These are phyloP conservation scores for Debaryomyces udenii DNA, from an alignment of 1,139 yeast genomes.

Conservation along the genomic window DNA sequence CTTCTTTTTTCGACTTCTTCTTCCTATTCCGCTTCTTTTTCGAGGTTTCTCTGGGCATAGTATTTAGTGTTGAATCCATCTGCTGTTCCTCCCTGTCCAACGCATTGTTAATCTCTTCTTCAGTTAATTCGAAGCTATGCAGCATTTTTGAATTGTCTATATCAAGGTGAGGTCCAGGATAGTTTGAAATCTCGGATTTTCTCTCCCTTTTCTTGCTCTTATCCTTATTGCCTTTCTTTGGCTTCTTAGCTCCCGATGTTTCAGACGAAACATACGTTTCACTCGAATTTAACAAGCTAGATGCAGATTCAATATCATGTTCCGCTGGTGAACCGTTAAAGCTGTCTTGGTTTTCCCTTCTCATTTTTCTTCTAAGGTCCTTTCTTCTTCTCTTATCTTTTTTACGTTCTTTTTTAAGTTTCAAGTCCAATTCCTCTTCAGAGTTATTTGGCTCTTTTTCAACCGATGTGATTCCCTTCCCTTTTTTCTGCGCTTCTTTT, in stretches of 20 bases:
- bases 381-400: constrained; percentile 9
- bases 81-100: constrained; percentile 2
- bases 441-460: constrained; percentile 1
- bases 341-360: constrained; percentile 6
- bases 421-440: constrained; percentile 6
- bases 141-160: neutral
- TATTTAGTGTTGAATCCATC: constrained; percentile 3
- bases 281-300: neutral
- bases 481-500: neutral
- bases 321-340: neutral
- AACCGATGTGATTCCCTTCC: neutral
- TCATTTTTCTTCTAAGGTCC: constrained; percentile 8
- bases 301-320: neutral
- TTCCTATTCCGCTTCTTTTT: constrained; percentile 1
- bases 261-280: neutral
- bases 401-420: constrained; percentile 2
- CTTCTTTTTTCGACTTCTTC: neutral
- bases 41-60: constrained; percentile 1
- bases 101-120: constrained; percentile 6
- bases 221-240: constrained; percentile 1
- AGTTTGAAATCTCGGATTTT: neutral
- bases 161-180: neutral
- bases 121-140: constrained; percentile 3
- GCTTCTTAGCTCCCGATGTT: neutral
- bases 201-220: constrained; percentile 4